Conservation (phyloP, 352 stramenopile species). For the Phytophthora pinifolia region DNA sequence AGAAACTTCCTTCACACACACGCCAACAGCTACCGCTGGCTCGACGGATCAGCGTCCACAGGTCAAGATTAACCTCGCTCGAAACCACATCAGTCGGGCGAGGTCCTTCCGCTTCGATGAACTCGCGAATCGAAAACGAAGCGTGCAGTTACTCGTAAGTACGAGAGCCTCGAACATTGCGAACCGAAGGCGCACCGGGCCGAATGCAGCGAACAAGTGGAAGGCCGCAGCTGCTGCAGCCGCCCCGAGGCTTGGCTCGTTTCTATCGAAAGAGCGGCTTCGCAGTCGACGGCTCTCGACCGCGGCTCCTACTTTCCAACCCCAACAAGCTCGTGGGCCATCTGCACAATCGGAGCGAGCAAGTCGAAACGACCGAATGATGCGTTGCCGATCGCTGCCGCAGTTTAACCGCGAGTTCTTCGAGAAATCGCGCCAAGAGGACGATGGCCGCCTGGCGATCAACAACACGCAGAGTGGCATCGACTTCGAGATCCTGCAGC, state of each 20-base stretch:
- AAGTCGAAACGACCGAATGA: constrained; percentile 28
- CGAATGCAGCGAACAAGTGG: constrained; percentile 14
- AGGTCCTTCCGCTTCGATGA: constrained; percentile 21
- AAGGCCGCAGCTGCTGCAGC: constrained; percentile 17
- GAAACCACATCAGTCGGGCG: constrained; percentile 11
- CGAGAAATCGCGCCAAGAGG: constrained; percentile 12
- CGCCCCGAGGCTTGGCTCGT: constrained; percentile 9
- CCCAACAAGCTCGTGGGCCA: background rate
- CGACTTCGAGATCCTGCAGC: constrained; percentile 63
- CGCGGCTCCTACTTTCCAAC: background rate
- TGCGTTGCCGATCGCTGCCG: constrained; percentile 50
- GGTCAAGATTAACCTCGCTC: constrained; percentile 19
- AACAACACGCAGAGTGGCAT: constrained; percentile 20
- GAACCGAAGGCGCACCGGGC: background rate
- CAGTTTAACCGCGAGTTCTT: constrained; percentile 50
- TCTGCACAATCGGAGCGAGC: constrained; percentile 7
- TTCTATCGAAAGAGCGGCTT: constrained; percentile 4
- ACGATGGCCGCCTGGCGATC: constrained; percentile 1
- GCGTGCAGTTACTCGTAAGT: background rate
- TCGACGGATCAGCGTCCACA: constrained; percentile 5
- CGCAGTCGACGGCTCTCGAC: constrained; percentile 13
- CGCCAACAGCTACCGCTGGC: background rate
- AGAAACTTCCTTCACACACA: constrained; percentile 4
- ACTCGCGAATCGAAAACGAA: background rate
- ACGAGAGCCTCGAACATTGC: background rate